Evolutionary conservation across 176 grass and related monocot species (phyloP), one percentile per base, ranked within the genome.

Genomic region (Themeda triandra): DNA sequence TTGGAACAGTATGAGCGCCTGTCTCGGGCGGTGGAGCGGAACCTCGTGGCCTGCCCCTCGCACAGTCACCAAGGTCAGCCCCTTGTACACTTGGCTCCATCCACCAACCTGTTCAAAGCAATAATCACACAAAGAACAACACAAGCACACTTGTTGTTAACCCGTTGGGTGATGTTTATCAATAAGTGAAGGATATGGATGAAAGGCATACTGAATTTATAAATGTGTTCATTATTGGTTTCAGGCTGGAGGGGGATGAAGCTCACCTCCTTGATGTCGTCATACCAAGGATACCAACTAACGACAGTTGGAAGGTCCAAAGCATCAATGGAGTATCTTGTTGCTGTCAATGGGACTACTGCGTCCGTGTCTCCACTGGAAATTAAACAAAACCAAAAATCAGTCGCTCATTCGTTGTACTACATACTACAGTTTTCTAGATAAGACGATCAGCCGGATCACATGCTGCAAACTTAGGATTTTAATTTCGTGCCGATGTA

Each of bases 281-380:
- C 90, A 88, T 92, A 92, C 95, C 92, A 97, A 10, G 95, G 85
- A 65, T 89, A 91, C 95, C 92, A 97, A 62, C 54, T 87, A 13
- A 15, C 35, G 2, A 32, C 5, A 10, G 95, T 94, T 28, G 88
- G 63, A 75, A 97, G 86, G 58, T 84, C 84, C 44, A 97, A 80
- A 72, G 90, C 81, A 45, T 87, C 88, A 45, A 97, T 86, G 31
- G 92, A 94, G 65, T 97, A 94, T 82, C 95, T 97, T 3, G 95
- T 94, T 35, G 87, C 84, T 40, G 88, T 94, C 81, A 97, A 44
- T 1, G 95, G 90, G 23, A 97, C 84, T 78, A 97, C 90, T 3
- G 92, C 70, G 32, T 94, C 92, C 46, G 95, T 97, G 29, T 97
- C 95, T 44, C 71, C 71, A 17, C 71, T 73, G 71, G 1, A 28